Evolutionary conservation across 495 filamentous ascomycete genomes (phyloP).

Genomic region (Podospora bellae-mahoneyi): DNA sequence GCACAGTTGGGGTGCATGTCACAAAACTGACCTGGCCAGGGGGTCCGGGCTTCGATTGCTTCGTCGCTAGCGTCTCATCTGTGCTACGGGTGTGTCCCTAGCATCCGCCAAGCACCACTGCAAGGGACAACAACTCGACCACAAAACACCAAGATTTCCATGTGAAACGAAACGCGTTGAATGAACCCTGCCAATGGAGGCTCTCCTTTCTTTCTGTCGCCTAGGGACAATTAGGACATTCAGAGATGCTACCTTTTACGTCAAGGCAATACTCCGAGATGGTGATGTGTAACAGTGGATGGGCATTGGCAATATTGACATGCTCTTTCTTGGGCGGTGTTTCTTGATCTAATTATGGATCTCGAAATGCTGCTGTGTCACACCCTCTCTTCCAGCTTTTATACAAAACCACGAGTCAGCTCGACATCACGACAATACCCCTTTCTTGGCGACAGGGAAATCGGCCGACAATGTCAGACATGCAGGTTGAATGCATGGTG

Average conservation of each 20-base stretch:
- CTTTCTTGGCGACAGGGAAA: not conserved
- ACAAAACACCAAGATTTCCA: conserved; percentile 22
- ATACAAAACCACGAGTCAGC: not conserved
- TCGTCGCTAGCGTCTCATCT: conserved; percentile 8
- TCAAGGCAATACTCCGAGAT: not conserved
- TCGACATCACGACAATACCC: not conserved
- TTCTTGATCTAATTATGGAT: not conserved
- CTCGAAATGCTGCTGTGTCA: not conserved
- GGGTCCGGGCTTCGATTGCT: conserved; percentile 6
- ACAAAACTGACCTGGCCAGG: conserved; percentile 13
- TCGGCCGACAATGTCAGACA: not conserved
- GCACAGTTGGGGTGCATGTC: conserved; percentile 26
- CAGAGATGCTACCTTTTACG: not conserved
- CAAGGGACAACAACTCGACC: conserved; percentile 25
- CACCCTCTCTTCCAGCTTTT: not conserved
- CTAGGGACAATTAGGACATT: not conserved
- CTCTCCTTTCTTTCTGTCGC: not conserved
- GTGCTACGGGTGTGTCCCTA: conserved; percentile 19
- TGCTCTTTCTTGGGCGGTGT: not conserved
- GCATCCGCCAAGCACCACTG: conserved; percentile 23
- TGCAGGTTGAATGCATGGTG: not conserved
- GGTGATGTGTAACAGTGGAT: not conserved
- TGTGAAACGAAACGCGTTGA: conserved; percentile 19
- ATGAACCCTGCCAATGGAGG: conserved; percentile 1
- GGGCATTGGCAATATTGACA: not conserved